A percentile compares a stretch with the other conserved stretches of the same genome.
phyloP scores from a whole-genome alignment of 1,139 yeast genomes.

The Starmera stellimalicola region DNA sequence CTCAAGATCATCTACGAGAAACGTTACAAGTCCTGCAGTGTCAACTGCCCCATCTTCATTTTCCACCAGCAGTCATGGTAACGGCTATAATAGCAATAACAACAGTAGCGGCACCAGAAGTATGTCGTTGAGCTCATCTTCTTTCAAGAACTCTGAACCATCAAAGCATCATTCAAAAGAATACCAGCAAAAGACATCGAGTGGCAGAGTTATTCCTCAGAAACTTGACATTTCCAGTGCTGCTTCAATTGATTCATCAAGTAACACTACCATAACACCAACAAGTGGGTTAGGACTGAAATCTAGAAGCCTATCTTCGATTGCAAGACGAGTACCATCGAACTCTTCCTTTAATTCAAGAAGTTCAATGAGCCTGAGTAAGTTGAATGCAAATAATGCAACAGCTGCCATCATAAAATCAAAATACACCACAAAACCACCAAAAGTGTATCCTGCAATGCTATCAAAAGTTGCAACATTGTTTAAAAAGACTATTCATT shows the following conservation, averaged over 20 bases:
- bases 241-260: slow-evolving; percentile 3
- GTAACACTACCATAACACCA: neutral
- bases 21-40: slow-evolving; percentile 14
- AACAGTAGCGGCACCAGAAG: slow-evolving; percentile 12
- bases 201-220: slow-evolving; percentile 34
- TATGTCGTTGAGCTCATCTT: slow-evolving; percentile 24
- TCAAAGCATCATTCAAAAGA: slow-evolving; percentile 13
- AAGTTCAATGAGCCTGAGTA: slow-evolving; percentile 13
- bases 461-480: slow-evolving; percentile 76
- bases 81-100: slow-evolving; percentile 2
- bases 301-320: slow-evolving; percentile 26
- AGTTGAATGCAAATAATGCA: slow-evolving; percentile 16
- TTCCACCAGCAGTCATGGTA: slow-evolving; percentile 1
- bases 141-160: slow-evolving; percentile 18
- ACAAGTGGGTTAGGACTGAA: slow-evolving; percentile 25
- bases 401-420: slow-evolving; percentile 7
- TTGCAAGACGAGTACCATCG: slow-evolving; percentile 24
- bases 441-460: slow-evolving; percentile 80
- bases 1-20: slow-evolving; percentile 12
- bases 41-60: slow-evolving; percentile 5
- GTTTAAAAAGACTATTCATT: slow-evolving; percentile 60
- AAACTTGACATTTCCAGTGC: slow-evolving; percentile 22
- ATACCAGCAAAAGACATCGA: slow-evolving; percentile 24
- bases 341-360: slow-evolving; percentile 20
- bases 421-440: slow-evolving; percentile 28